These are phyloP conservation scores for Lichtheimia ornata DNA, from an alignment of 371 early-diverging fungal species.

Conservation along the genomic window DNA sequence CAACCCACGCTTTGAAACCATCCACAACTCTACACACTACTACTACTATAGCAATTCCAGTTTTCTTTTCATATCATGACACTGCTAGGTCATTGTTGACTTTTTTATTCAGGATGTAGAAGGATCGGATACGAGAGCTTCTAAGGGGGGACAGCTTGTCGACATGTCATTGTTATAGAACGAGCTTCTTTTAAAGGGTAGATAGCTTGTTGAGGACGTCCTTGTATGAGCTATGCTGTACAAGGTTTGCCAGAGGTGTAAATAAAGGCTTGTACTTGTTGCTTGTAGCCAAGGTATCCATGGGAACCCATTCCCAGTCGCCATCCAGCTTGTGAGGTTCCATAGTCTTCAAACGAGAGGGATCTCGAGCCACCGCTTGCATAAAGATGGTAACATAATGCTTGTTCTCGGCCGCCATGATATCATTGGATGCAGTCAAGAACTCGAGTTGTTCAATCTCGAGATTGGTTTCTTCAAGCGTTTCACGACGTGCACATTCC, in stretches of 20 bases:
- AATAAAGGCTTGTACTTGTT: slow-evolving; percentile 41
- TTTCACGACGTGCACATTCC: slow-evolving; percentile 62
- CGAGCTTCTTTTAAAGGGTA: not conserved
- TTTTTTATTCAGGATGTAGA: too few relatives aligned
- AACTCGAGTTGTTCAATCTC: slow-evolving; percentile 31
- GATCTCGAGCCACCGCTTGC: slow-evolving; percentile 22
- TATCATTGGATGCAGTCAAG: slow-evolving; percentile 59
- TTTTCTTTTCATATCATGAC: too few relatives aligned
- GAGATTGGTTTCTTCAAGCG: slow-evolving; percentile 62
- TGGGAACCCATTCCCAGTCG: slow-evolving; percentile 55
- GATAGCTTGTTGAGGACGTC: not conserved
- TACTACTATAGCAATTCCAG: too few relatives aligned
- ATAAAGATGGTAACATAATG: slow-evolving; percentile 74
- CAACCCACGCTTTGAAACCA: too few relatives aligned
- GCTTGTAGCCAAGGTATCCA: slow-evolving; percentile 37
- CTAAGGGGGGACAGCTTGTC: too few relatives aligned
- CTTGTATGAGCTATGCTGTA: not conserved
- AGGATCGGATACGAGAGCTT: too few relatives aligned
- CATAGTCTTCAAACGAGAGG: slow-evolving; percentile 35
- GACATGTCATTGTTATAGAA: too few relatives aligned
- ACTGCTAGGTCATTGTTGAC: too few relatives aligned
- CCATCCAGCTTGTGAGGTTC: slow-evolving; percentile 63
- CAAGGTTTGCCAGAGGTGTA: slow-evolving; percentile 32
- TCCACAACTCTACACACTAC: too few relatives aligned
- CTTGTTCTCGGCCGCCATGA: slow-evolving; percentile 50